Evolutionary conservation across 2,329 filamentous ascomycete genomes (phyloP), one percentile per base, ranked within the genome.

Genomic region (Trichoderma cornu-damae): DNA sequence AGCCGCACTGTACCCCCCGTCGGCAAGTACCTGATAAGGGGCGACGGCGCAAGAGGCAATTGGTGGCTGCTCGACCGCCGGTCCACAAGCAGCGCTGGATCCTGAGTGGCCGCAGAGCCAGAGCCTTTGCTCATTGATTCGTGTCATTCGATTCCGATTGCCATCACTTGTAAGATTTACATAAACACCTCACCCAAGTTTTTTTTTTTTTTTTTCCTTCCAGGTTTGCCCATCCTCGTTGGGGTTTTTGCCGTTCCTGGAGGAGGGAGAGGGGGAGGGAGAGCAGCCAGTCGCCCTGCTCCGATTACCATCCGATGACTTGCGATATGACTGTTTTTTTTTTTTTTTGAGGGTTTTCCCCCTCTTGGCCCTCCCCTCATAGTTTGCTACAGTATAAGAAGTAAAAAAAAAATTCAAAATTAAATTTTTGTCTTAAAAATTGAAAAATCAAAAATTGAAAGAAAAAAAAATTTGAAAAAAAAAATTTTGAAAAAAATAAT

Each of bases 291-390:
- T 57, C 34, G 35, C 37, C 18, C 53, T 49, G 53, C 53, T 57
- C 53, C 53, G 53, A 57, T 57, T 57, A 57, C 53, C 53, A 57
- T 57, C 53, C 53, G 53, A 57, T 57, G 53, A 57, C 53, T 49
- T 30, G 46, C 37, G 46, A 57, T 57, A 57, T 57, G 53, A 57
- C 53, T 57, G 40, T 54, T n/a, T n/a, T n/a, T n/a, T n/a, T n/a
- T 18, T 24, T 6, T 47, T 18, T n/a, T 16, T 22, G 20, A 43
- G 20, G 12, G 28, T 34, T 35, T 53, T 43, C 9, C n/a, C n/a
- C n/a, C n/a, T n/a, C n/a, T n/a, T n/a, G n/a, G n/a, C n/a, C n/a
- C n/a, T n/a, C n/a, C n/a, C n/a, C n/a, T n/a, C n/a, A n/a, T n/a
- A n/a, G n/a, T n/a, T n/a, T n/a, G n/a, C n/a, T n/a, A n/a, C n/a